Evolutionary conservation across 2,329 filamentous ascomycete genomes (phyloP), one percentile per base, ranked within the genome.

Genomic region (Epichloe aotearoae): DNA sequence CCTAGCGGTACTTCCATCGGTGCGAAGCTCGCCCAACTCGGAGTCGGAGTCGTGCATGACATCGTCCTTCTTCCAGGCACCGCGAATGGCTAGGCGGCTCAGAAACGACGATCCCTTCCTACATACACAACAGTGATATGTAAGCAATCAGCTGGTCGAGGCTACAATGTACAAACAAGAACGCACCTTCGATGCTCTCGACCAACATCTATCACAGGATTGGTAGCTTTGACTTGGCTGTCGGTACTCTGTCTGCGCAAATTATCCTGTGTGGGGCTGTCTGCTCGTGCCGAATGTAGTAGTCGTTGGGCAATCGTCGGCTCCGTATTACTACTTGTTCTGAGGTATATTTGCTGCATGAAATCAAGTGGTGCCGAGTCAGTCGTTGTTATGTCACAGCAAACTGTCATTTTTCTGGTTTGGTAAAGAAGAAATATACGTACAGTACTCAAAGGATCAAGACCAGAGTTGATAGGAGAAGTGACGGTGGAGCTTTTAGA

Each of bases 41-140:
- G 85, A 88, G 59, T 79, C 83, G 67, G 84, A 80, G 57, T 82
- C 79, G 47, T 74, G 73, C 49, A 69, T 64, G 41, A 74, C 73
- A 51, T 76, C 71, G 54, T 80, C 79, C 63, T 86, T 88, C 67
- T 85, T 94, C 71, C 88, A 89, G 53, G 75, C 77, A 54, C 78
- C 76, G 37, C 82, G 80, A 66, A 97, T 82, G 59, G 74, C 76
- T 50, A 84, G 76, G 50, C 89, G 86, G 66, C 88, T 94, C 30
- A 98, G 78, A 64, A 98, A 95, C 14, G 89, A 95, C 17, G 85
- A 80, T 30, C 86, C 84, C 71, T 95, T 96, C 67, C 86, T 95
- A 39, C 34, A 47, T 5, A 37, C 26, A 26, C 26, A 17, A 20
- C 20, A 45, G 26, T 30, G 11, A 46, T 57, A 39, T 58, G 55